These are phyloP conservation scores for Camellia granthamiana DNA, from an alignment of 148 eudicot genomes.

Conservation along the genomic window DNA sequence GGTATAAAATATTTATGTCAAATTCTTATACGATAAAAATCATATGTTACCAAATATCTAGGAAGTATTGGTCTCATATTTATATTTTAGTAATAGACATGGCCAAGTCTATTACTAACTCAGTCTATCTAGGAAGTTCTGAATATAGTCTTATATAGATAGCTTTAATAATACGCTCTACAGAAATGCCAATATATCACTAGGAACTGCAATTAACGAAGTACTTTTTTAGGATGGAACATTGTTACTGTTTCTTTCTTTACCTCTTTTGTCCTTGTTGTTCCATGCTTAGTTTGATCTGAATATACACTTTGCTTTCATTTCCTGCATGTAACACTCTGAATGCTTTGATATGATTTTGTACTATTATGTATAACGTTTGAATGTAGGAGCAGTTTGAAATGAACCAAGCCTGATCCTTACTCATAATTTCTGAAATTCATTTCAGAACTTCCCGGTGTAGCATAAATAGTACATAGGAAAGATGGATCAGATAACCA, in stretches of 20 bases:
- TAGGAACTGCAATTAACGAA: neutral
- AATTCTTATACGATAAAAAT: too few species aligned
- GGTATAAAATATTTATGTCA: too few species aligned
- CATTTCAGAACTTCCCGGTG: slow-evolving; percentile 2
- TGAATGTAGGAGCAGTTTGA: neutral
- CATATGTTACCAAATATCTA: too few species aligned
- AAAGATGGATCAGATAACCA: slow-evolving; percentile 59
- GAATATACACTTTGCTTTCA: neutral
- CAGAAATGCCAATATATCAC: neutral
- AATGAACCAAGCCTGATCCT: neutral
- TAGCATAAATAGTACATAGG: neutral
- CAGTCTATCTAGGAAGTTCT: too few species aligned
- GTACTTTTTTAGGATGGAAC: neutral
- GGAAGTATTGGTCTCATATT: too few species aligned
- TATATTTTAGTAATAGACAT: too few species aligned
- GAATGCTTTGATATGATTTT: neutral
- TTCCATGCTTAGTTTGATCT: neutral
- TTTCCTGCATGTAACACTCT: neutral
- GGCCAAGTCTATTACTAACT: too few species aligned
- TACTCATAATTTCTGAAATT: neutral
- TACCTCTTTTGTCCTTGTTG: neutral
- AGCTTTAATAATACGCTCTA: neutral
- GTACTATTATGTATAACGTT: neutral
- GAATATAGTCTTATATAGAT: neutral
- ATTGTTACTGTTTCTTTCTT: slow-evolving; percentile 5